Evolutionary conservation across 1,284 basidiomycete genomes (phyloP), one percentile per base, ranked within the genome.

Genomic region (Ceratobasidium sp.): DNA sequence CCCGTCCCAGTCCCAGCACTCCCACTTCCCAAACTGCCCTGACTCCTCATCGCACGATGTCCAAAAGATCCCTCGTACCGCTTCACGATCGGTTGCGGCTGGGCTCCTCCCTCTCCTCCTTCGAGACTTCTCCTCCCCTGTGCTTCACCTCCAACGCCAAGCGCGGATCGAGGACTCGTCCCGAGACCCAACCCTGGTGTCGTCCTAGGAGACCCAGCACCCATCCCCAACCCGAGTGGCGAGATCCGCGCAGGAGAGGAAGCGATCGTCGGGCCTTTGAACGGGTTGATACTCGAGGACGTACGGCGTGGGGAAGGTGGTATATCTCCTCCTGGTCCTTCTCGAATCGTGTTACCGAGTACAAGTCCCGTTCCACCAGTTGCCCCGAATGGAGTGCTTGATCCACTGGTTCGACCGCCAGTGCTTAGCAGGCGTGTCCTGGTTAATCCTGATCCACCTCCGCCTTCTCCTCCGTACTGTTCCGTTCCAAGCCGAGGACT

Each of bases 171-270:
- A 3, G 74, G 74, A 13, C 64, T 38, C 6, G 64, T 76, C 20
- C 74, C 74, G 4, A 76, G 28, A 7, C 74, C 74, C n/a, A 76
- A n/a, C 10, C 74, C 74, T 4, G 74, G 74, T 7, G 74, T 76
- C 38, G 74, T 76, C 3, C 74, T 17, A 1, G 74, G 74, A 2
- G 64, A 67, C 0, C 52, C 50, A 10, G 33, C 4, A 33, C 33
- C 33, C 33, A 33, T 33, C 4, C 64, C 64, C 10, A 57, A 15
- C 28, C 68, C 68, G 20, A 70, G 54, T 6, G 69, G 69, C 15
- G 69, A 71, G 3, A 7, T 44, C 20, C 15, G 33, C 33, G 33
- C 33, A 33, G 74, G 74, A 33, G 74, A 76, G 5, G 74, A 76
- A 9, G 62, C 64, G 9, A 76, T 28, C 10, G 74, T 76, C 33